These are phyloP conservation scores for Tetradesmus obliquus DNA, from an alignment of 139 green algal genomes.

Conservation along the genomic window DNA sequence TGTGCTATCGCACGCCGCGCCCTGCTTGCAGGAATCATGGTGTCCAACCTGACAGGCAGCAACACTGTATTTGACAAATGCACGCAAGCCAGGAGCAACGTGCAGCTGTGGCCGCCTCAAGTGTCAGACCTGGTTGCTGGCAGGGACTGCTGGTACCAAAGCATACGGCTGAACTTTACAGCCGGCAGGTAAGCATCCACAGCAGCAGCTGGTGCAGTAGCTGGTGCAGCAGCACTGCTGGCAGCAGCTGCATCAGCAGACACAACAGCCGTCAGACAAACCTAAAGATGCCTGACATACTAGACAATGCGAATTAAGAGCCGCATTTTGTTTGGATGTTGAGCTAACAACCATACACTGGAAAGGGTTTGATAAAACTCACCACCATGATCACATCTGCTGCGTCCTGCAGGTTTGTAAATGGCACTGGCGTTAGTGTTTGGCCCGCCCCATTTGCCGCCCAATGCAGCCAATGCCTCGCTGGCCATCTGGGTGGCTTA, in stretches of 20 bases:
- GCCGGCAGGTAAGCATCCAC: background rate
- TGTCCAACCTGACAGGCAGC: background rate
- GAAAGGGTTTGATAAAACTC: no score
- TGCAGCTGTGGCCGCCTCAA: background rate
- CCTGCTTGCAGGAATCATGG: background rate
- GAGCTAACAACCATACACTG: no score
- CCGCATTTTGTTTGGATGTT: no score
- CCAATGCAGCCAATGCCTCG: no score
- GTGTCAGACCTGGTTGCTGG: background rate
- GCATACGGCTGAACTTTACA: background rate
- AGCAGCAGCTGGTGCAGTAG: background rate
- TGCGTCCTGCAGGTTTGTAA: background rate
- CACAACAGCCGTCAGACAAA: no score
- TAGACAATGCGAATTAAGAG: no score
- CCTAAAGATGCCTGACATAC: no score
- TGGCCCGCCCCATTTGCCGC: background rate
- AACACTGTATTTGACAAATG: background rate
- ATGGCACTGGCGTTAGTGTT: background rate
- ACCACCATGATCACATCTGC: background rate
- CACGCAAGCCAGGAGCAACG: background rate
- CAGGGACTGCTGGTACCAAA: background rate
- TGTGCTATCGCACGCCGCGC: no score
- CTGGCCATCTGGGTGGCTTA: background rate
- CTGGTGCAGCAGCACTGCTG: no score
- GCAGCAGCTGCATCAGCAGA: no score